Percentiles rank a stretch among this genome's conserved stretches.
These are phyloP conservation scores for Millerago galiae DNA, from an alignment of 805 yeast species.

Conservation along the genomic window DNA sequence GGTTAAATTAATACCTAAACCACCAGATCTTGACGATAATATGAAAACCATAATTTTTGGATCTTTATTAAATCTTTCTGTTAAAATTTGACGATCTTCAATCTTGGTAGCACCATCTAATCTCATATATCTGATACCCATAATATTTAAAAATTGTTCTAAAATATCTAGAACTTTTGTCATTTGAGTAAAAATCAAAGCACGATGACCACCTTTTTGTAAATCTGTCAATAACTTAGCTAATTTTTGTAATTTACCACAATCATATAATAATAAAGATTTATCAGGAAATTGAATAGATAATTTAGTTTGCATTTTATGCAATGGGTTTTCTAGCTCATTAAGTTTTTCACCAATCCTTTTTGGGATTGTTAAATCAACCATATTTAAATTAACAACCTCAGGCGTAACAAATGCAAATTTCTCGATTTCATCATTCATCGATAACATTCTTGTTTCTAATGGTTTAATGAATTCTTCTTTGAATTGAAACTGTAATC, in stretches of 20 bases:
- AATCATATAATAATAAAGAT: slow-evolving; percentile 84
- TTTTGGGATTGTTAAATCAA: slow-evolving; percentile 42
- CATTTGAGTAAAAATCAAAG: slow-evolving; percentile 96
- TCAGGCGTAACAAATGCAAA: slow-evolving; percentile 86
- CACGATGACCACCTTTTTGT: slow-evolving; percentile 85
- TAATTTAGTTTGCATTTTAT: slow-evolving; percentile 75
- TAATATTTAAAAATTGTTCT: slow-evolving; percentile 88
- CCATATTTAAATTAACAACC: slow-evolving; percentile 71
- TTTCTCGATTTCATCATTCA: slow-evolving; percentile 55
- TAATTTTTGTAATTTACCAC: slow-evolving; percentile 90
- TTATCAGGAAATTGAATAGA: slow-evolving; percentile 97
- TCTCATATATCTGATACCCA: slow-evolving; percentile 91
- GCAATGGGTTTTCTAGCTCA: slow-evolving; percentile 48
- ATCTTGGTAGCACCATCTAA: slow-evolving; percentile 96
- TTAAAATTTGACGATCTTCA: slow-evolving; percentile 90
- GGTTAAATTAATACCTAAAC: slow-evolving; percentile 92
- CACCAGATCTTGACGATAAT: slow-evolving; percentile 94
- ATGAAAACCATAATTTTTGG: slow-evolving; percentile 84
- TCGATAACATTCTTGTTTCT: slow-evolving; percentile 30
- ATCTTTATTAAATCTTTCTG: slow-evolving; percentile 89
- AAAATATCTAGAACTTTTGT: slow-evolving; percentile 90
- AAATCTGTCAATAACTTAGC: slow-evolving; percentile 71
- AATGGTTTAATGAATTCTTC: slow-evolving; percentile 37
- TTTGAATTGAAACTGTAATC: slow-evolving; percentile 6
- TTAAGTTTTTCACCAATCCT: slow-evolving; percentile 26